Conservation (phyloP, 2,329 filamentous ascomycete species). For the Colletotrichum tropicicola region DNA sequence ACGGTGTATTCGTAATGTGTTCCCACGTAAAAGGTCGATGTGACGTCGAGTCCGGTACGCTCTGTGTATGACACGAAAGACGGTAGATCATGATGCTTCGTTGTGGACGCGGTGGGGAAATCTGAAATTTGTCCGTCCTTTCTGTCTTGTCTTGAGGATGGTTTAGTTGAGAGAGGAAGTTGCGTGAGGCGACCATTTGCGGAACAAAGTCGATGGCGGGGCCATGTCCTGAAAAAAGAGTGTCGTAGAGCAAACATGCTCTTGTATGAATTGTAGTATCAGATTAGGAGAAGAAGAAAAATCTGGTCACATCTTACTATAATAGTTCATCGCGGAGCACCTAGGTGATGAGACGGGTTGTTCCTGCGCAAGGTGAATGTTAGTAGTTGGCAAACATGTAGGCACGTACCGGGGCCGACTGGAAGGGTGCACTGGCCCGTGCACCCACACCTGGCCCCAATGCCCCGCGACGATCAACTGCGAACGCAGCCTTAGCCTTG, state of each 20-base stretch:
- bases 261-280: not conserved
- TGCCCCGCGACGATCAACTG: not conserved
- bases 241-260: constrained; percentile 9
- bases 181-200: not conserved
- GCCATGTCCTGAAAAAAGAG: not conserved
- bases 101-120: constrained; percentile 56
- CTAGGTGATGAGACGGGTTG: no score
- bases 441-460: not conserved
- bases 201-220: not conserved
- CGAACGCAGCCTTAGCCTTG: not conserved
- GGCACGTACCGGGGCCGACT: no score
- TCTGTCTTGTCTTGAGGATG: not conserved
- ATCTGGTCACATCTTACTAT: no score
- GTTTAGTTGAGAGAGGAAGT: not conserved
- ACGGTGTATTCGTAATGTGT: constrained; percentile 82
- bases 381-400: no score
- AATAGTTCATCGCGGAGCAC: no score
- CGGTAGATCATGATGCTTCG: constrained; percentile 68
- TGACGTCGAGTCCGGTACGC: constrained; percentile 61
- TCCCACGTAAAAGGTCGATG: constrained; percentile 72
- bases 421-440: not conserved
- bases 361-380: no score
- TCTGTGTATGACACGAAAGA: constrained; percentile 73
- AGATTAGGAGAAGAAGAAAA: not conserved
- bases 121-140: constrained; percentile 30